Percentiles rank a stretch among this genome's conserved stretches.
phyloP scores from a whole-genome alignment of 306 rosid species.

The Vigna unguiculata region DNA sequence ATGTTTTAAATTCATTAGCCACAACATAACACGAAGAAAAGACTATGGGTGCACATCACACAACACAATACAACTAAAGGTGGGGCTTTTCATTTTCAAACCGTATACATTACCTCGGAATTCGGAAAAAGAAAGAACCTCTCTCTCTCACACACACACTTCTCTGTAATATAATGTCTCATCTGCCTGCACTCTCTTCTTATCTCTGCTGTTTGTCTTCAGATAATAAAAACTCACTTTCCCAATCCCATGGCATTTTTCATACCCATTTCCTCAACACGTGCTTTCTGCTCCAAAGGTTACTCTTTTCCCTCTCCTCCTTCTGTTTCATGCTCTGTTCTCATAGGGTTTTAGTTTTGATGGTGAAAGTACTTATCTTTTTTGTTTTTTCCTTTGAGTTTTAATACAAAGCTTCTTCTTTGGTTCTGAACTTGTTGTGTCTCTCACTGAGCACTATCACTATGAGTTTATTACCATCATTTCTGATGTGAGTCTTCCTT shows the following conservation, averaged over 20 bases:
- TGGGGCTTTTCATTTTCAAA: conserved; percentile 54
- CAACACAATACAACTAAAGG: conserved; percentile 11
- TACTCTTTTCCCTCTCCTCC: neutral
- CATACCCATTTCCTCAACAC: conserved; percentile 43
- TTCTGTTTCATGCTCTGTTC: conserved; percentile 10
- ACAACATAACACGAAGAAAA: neutral
- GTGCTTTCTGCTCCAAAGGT: conserved; percentile 53
- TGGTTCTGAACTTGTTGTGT: conserved; percentile 25
- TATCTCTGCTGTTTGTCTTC: conserved; percentile 20
- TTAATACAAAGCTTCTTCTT: neutral
- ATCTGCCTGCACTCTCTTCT: neutral
- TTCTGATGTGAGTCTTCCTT: conserved; percentile 17
- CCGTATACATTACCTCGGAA: conserved; percentile 50
- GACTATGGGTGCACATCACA: conserved; percentile 12
- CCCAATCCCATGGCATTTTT: conserved; percentile 41
- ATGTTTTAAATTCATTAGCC: neutral
- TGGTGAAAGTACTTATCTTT: conserved; percentile 1
- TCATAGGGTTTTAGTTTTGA: conserved; percentile 41
- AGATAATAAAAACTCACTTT: conserved; percentile 31
- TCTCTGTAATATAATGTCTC: neutral
- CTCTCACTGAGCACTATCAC: neutral
- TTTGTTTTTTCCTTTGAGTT: neutral
- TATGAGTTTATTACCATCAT: conserved; percentile 28
- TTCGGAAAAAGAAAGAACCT: conserved; percentile 29
- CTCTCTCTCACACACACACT: conserved; percentile 15